Conservation (phyloP, 23 red algal genomes). For the Gracilariopsis chorda region DNA sequence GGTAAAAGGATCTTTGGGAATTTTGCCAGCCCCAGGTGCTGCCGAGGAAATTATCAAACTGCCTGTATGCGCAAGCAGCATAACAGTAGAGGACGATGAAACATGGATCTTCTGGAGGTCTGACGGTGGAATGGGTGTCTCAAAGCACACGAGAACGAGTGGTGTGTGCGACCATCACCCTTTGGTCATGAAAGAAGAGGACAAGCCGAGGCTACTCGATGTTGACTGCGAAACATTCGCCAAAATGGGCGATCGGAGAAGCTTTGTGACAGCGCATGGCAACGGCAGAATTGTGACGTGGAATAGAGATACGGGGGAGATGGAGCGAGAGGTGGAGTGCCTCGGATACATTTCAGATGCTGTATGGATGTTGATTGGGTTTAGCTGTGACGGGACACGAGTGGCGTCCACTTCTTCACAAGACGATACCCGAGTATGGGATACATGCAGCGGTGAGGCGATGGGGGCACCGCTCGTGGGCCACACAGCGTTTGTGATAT, state of each 20-base stretch:
- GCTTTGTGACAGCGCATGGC: neutral
- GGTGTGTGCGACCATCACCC: neutral
- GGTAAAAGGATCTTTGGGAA: neutral
- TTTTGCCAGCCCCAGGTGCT: constrained; percentile 3
- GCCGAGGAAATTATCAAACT: neutral
- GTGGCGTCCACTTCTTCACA: neutral
- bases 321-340: neutral
- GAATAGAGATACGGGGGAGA: neutral
- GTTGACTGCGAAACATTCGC: neutral
- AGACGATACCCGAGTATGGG: neutral
- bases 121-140: no score
- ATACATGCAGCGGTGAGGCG: neutral
- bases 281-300: neutral
- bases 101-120: no score
- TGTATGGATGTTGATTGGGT: neutral
- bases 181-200: neutral
- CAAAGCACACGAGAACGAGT: neutral
- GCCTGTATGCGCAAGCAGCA: neutral
- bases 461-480: neutral
- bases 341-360: neutral
- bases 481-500: neutral
- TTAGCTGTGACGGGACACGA: no score
- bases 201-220: neutral
- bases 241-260: neutral
- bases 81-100: neutral